phyloP scores from a whole-genome alignment of 345 rosid species.

The Bruguiera gymnorhiza region DNA sequence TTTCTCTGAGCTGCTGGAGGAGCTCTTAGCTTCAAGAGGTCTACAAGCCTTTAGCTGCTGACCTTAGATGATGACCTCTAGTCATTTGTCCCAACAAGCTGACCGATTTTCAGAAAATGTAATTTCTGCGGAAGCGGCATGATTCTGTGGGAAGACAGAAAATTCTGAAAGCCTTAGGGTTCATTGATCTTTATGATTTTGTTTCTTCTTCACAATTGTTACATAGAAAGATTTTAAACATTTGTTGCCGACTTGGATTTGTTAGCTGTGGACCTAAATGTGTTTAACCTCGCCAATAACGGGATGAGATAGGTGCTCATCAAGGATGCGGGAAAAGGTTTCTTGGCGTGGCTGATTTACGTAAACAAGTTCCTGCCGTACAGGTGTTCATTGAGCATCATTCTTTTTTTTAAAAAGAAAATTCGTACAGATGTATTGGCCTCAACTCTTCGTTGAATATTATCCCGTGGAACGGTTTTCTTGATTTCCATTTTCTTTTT shows the following conservation, averaged over 20 bases:
- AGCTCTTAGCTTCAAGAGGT: conserved; percentile 12
- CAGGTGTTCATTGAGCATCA: no score
- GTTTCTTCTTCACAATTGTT: conserved; percentile 2
- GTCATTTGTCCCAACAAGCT: not conserved
- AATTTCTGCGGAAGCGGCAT: not conserved
- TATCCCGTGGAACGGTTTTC: no score
- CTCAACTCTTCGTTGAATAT: no score
- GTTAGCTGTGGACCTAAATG: no score
- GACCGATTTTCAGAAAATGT: not conserved
- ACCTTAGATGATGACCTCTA: conserved; percentile 3
- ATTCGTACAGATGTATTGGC: no score
- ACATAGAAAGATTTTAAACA: not conserved
- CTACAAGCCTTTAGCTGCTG: conserved; percentile 23
- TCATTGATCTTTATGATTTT: not conserved
- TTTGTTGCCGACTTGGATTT: not conserved
- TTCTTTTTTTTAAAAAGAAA: no score
- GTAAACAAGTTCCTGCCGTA: no score
- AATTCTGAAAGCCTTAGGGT: not conserved
- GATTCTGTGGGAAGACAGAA: conserved; percentile 5
- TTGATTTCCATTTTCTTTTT: no score
- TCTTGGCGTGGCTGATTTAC: no score
- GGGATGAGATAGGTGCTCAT: no score
- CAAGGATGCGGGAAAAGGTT: no score
- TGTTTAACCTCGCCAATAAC: no score
- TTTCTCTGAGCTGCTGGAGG: conserved; percentile 19